Base-by-base conservation (phyloP, 768 basidiomycete genomes). In the Chalciporus piperatus region DNA sequence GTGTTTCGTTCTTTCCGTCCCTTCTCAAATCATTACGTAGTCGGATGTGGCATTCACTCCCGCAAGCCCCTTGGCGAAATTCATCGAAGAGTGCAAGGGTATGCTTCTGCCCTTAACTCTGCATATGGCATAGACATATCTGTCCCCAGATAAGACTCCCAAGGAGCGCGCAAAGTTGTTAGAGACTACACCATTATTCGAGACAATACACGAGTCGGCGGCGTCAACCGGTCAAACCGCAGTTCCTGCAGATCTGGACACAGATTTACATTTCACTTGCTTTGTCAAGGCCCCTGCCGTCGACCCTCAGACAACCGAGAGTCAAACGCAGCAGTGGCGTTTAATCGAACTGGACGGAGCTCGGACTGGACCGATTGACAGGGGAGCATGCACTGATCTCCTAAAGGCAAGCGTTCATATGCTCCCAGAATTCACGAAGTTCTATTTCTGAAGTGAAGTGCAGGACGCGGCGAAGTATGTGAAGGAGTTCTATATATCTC, bases 281-380 rank as follows among this genome's bases (percentile, higher is more conserved):
- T 98, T 97, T 60, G 81, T 97, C 30, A 76, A 78, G 51, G 89
- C 88, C 0, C 82, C 84, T 1, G 73, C 70, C 28, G 64, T 72
- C 2, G 66, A 67, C 2, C 49, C 19, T 12, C 35, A 37, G 16
- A 6, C 35, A 9, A 42, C 27, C 48, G 55, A 39, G 48, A 66
- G 17, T 51, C 14, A 28, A 57, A 61, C 10, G 55, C 68, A 54
- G 59, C 61, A 32, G 61, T 62, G 55, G 69, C 76, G 87, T 41
- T 67, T 97, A 7, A 72, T 96, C 41, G 95, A 97, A 67, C 72
- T 98, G 42, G 93, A 97, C 69, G 94, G 94, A 1, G 71, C 82
- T 39, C 72, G 94, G 40, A 70, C 65, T 9, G 89, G 89, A 3
- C 92, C 94, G 1, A 74, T 97, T 58, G 93, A 97, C 64, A 78